Percentiles rank a stretch among this genome's conserved stretches.
Conservation (phyloP, 345 rosid species). For the Dipteronia dyeriana region DNA sequence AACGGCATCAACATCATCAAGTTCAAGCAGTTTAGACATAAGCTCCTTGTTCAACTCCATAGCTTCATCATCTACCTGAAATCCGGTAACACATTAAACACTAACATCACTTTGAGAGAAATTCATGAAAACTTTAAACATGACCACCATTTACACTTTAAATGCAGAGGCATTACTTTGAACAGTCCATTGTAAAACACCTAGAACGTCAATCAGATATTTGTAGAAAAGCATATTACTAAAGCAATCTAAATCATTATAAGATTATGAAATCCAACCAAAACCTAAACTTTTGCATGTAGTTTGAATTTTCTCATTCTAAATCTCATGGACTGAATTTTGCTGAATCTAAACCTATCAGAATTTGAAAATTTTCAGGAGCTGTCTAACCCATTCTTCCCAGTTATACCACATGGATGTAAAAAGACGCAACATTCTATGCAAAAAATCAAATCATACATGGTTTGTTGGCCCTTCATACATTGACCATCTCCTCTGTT, state of each 20-base stretch:
- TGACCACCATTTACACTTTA: background rate
- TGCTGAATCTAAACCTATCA: background rate
- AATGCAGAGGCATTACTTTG: background rate
- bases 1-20: constrained; percentile 90
- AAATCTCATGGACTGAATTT: background rate
- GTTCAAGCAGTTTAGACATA: constrained; percentile 75
- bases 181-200: background rate
- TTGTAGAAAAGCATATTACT: background rate
- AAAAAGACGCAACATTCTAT: background rate
- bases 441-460: background rate
- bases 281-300: background rate
- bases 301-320: background rate
- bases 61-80: constrained; percentile 92
- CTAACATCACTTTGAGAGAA: constrained; percentile 13
- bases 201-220: background rate
- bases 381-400: background rate
- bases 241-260: background rate
- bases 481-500: no score
- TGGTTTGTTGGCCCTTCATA: background rate
- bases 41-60: constrained; percentile 89
- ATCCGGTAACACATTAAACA: constrained; percentile 9
- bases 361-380: background rate
- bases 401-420: background rate
- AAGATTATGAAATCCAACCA: background rate
- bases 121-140: background rate